Base-by-base conservation (phyloP, 164 flowering plant genomes). In the Umbilicus rupestris region DNA sequence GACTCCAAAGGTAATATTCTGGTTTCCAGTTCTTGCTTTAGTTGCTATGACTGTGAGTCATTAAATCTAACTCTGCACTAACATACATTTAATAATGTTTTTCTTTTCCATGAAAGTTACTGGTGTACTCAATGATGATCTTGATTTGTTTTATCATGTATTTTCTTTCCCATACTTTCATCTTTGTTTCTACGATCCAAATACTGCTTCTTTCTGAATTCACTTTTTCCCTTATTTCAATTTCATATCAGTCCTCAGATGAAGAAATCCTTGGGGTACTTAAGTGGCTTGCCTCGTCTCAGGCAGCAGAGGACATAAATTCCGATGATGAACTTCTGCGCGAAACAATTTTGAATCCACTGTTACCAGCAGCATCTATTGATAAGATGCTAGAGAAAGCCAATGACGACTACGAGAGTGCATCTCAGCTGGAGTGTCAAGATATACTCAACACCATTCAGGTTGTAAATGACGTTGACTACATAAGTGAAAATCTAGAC, bases 381-480 rank as follows among this genome's bases (percentile, higher is more conserved):
- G 80, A 82, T 60, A 78, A 80, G 71, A 85, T 87, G 41, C 69
- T 89, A 72, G 99, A 89, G 79, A 85, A 77, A 77, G 97, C 97
- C 66, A 82, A 75, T 73, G 63, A 74, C 37, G 91, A 85, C 67
- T 88, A 83, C 79, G 94, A 84, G 76, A 83, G 65, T 74, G 88
- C 84, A 70, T 90, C 97, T 44, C 99, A 95, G 70, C 83, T 80
- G 73, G 99, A 95, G 72, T 95, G 97, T 71, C 96, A 87, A 70
- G 99, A 95, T 72, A 95, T 92, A 73, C 99, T 95, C 75, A 97
- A 92, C 82, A 87, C 97, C 28, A 68, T 92, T 79, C 82, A 76
- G 45, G 79, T 77, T 73, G 26, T 70, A 12, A 19, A 39, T n/a
- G 70, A 67, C 58, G 62, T 57, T 68, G 83, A 80, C 44, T 70